Base-by-base conservation (phyloP, 768 basidiomycete species). In the Pisolithus microcarpus region DNA sequence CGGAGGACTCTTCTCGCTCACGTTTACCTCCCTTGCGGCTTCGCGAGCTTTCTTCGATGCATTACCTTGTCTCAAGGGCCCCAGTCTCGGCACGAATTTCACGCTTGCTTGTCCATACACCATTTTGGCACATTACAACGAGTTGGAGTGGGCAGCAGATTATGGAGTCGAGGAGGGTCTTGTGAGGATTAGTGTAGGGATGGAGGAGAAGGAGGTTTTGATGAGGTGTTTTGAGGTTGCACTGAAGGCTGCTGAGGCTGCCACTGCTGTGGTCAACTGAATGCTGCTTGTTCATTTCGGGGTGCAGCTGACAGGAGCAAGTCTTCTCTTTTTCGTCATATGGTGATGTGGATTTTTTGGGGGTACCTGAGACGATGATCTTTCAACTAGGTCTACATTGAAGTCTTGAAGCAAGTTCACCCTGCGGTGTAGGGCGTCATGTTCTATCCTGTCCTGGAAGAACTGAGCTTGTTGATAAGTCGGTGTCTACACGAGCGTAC, bases 41-140 rank as follows among this genome's bases (percentile, higher is more conserved):
- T 84, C 88, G 2, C 68, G 72, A 50, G 85, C 85, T 13, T 96
- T 96, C 71, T 95, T 86, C 60, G 91, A 99, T 66, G 71, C 80
- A 0, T 73, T 99, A 37, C 75, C 78, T 7, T 92, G 84, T 66
- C 78, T 79, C 57, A 99, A 98, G 65, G 95, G 95, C 3, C 95
- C 95, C 0, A 85, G 84, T 61, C 76, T 91, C 8, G 95, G 95
- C 2, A 97, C 95, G 19, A 96, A 91, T 75, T 97, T 97, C 66
- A 97, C 95, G 2, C 76, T 98, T 28, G 91, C 92, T 30, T 93
- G 84, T 57, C 95, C 94, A 23, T 98, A 91, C 64, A 89, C 91
- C 9, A 82, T 98, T 52, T 74, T 99, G 23, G 95, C 90, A 36
- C 95, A 98, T 66, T 97, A 82, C 57, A 63, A 70, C 1, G 95